Percentiles rank a stretch among this genome's conserved stretches.
phyloP scores from a whole-genome alignment of 73 alveolate genomes.

The Strombidium stylifer region DNA sequence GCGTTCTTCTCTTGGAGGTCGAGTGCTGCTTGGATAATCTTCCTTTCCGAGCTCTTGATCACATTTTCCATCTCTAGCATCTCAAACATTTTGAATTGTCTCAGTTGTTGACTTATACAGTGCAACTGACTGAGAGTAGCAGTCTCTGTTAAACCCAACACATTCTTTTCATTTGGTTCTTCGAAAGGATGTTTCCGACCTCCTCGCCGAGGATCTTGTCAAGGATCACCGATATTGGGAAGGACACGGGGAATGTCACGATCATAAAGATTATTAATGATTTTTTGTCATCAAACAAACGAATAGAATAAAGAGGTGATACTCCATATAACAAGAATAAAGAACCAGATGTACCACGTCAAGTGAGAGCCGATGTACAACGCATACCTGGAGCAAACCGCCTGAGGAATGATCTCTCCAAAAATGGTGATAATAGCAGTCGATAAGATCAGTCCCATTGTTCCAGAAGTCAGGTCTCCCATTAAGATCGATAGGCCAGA shows the following conservation, averaged over 20 bases:
- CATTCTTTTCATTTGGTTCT: constrained; percentile 33
- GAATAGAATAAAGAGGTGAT: too few species aligned
- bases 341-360: not conserved
- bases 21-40: constrained; percentile 43
- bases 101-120: too few species aligned
- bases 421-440: constrained; percentile 62
- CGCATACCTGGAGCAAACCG: constrained; percentile 64
- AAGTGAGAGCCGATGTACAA: constrained; percentile 36
- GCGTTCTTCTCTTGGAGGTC: constrained; percentile 12
- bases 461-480: constrained; percentile 38
- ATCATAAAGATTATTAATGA: too few species aligned
- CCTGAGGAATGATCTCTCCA: constrained; percentile 75
- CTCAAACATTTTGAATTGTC: constrained; percentile 38
- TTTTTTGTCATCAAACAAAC: too few species aligned
- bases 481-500: constrained; percentile 42
- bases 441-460: constrained; percentile 36
- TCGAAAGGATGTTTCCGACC: constrained; percentile 25
- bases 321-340: constrained; percentile 16
- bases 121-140: too few species aligned
- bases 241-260: constrained; percentile 40
- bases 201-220: constrained; percentile 68
- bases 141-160: too few species aligned
- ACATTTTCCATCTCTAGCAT: constrained; percentile 21
- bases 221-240: constrained; percentile 58
- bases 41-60: constrained; percentile 27